Evolutionary conservation across 352 stramenopile species (phyloP).

Genomic region (Globisporangium mamillatum): DNA sequence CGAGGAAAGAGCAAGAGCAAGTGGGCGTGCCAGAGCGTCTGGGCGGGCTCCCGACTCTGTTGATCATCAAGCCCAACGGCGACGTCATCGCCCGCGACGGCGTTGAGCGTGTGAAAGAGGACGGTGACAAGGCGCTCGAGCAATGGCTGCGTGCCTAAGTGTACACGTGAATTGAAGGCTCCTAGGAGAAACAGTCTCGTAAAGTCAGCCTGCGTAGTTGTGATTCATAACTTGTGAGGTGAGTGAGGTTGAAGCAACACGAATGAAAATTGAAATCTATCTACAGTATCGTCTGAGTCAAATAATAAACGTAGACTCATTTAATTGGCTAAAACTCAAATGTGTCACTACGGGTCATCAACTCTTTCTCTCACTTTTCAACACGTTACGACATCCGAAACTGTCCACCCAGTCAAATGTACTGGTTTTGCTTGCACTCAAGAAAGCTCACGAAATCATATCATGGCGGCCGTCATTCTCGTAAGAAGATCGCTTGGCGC

Average conservation of each 20-base stretch:
- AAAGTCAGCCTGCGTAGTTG: not conserved
- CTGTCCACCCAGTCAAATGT: not conserved
- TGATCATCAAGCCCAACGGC: constrained; percentile 58
- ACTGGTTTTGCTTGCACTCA: not conserved
- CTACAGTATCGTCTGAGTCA: not conserved
- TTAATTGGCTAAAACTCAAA: not conserved
- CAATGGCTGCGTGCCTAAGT: constrained; percentile 26
- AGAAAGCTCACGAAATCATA: not conserved
- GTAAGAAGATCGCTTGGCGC: not conserved
- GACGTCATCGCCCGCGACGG: constrained; percentile 65
- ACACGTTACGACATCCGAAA: not conserved
- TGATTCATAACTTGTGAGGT: not conserved
- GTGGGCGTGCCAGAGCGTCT: constrained; percentile 59
- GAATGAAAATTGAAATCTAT: too few species aligned
- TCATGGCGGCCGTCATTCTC: not conserved
- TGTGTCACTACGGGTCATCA: not conserved
- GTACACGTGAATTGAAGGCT: not conserved
- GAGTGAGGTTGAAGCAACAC: not conserved
- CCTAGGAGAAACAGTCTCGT: not conserved
- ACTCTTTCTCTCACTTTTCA: not conserved
- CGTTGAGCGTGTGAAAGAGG: constrained; percentile 47
- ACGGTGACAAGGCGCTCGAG: constrained; percentile 37
- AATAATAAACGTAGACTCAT: not conserved
- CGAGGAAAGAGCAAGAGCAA: constrained; percentile 48
- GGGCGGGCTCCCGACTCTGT: constrained; percentile 64